Evolutionary conservation across 2,329 filamentous ascomycete genomes (phyloP), one percentile per base, ranked within the genome.

Genomic region (Colletotrichum sp.): DNA sequence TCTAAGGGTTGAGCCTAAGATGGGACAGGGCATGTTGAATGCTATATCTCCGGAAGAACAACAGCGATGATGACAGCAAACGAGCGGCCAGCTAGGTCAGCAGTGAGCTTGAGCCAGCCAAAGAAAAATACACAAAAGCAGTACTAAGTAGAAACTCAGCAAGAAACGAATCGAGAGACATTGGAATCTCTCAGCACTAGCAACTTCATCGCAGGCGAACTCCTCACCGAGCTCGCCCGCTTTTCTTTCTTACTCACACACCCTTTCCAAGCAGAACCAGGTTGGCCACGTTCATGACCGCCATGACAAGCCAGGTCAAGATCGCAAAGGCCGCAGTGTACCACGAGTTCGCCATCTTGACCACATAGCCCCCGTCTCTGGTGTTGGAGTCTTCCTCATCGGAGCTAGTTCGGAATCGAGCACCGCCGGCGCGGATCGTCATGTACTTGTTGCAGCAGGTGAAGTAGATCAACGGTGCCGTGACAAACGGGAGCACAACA

Each of bases 401-500:
- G 6, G 80, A 78, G 16, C 83, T 81, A 59, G 79, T 71, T 57
- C 81, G 79, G 69, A 83, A 83, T 13, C 84, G 80, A 8, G 85
- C 84, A 28, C 83, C 82, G 39, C 88, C 88, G 3, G 66, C 70
- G 9, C 73, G 88, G 84, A 95, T 93, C 11, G 91, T 94, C 95
- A 98, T 98, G 84, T 94, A 97, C 81, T 92, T 92, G 78, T 92
- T 91, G 59, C 93, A 89, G 79, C 94, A 95, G 0, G 95, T 98
- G 80, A 98, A 98, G 85, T 94, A 98, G 72, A 98, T 93, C 36
- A 98, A 86, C 3, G 95, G 95, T 1, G 95, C 94, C 1, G 91
- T 92, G n/a, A 96, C 91, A 81, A 98, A 96, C 0, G 95, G 95
- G 68, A 98, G 83, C 15, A 96, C 94, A 13, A 96, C 90, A 79